These are phyloP conservation scores for Rhizophagus prolifer DNA, from an alignment of 192 early-diverging fungal species.

Conservation along the genomic window DNA sequence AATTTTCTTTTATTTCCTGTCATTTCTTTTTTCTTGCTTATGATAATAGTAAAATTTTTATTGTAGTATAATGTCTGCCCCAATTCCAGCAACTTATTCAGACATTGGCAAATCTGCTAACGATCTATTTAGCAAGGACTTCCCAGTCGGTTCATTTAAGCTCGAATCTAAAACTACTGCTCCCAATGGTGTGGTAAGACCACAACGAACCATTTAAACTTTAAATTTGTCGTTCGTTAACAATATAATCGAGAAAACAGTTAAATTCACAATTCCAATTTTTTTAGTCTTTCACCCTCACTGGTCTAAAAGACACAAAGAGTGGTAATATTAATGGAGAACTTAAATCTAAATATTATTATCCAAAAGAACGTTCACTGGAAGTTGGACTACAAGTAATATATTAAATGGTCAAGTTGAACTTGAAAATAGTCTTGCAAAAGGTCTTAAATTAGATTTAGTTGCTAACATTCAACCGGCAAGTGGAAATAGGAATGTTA, in stretches of 20 bases:
- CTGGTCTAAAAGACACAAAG: constrained; percentile 94
- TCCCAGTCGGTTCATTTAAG: constrained; percentile 86
- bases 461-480: constrained; percentile 80
- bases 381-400: constrained; percentile 96
- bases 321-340: constrained; percentile 91
- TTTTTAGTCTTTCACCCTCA: constrained; percentile 89
- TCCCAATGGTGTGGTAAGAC: constrained; percentile 91
- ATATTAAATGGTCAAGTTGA: constrained; percentile 90
- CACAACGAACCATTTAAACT: background rate
- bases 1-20: background rate
- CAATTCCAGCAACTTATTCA: constrained; percentile 80
- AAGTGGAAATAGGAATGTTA: constrained; percentile 77
- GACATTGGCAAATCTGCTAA: constrained; percentile 95
- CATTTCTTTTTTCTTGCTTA: background rate
- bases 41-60: background rate
- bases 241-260: background rate
- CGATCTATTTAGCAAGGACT: constrained; percentile 98
- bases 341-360: constrained; percentile 96
- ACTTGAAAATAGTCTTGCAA: constrained; percentile 89
- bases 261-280: background rate
- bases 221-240: background rate
- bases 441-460: constrained; percentile 95
- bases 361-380: constrained; percentile 94
- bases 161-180: constrained; percentile 98
- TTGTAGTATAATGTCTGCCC: constrained; percentile 28